These are phyloP conservation scores for Penicillium ochrochloron DNA, from an alignment of 495 filamentous ascomycete species.

Conservation along the genomic window DNA sequence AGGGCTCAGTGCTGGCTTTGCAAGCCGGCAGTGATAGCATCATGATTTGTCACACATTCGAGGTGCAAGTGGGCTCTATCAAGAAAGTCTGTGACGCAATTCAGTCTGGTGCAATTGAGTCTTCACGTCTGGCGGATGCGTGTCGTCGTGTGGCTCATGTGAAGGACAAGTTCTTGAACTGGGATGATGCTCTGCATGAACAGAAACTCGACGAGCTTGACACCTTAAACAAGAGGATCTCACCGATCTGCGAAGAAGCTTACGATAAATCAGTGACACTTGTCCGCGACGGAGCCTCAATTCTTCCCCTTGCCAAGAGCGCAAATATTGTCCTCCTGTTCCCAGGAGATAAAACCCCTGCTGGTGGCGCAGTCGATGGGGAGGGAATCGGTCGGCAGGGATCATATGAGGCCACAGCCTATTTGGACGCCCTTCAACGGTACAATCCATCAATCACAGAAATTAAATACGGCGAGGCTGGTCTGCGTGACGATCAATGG, in stretches of 20 bases:
- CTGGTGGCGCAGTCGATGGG: slow-evolving; percentile 52
- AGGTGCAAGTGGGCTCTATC: slow-evolving; percentile 50
- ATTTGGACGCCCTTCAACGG: slow-evolving; percentile 39
- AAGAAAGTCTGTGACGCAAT: slow-evolving; percentile 46
- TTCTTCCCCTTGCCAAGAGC: slow-evolving; percentile 42
- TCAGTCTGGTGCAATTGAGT: slow-evolving; percentile 38
- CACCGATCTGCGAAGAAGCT: slow-evolving; percentile 34
- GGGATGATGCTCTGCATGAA: slow-evolving; percentile 32
- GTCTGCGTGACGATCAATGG: slow-evolving; percentile 38
- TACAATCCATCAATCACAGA: slow-evolving; percentile 33
- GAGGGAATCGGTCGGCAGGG: slow-evolving; percentile 46
- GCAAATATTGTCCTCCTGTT: slow-evolving; percentile 48
- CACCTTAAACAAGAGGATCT: slow-evolving; percentile 28
- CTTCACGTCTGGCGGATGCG: slow-evolving; percentile 41
- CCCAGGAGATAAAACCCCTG: slow-evolving; percentile 45
- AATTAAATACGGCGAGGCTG: slow-evolving; percentile 38
- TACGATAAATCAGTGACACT: slow-evolving; percentile 50
- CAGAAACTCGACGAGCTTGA: slow-evolving; percentile 23
- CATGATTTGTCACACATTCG: slow-evolving; percentile 57
- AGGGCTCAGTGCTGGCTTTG: slow-evolving; percentile 51
- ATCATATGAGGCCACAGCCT: slow-evolving; percentile 37
- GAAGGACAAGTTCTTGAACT: slow-evolving; percentile 42
- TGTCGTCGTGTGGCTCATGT: slow-evolving; percentile 40
- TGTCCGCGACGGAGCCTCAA: slow-evolving; percentile 37
- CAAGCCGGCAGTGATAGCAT: slow-evolving; percentile 55